These are phyloP conservation scores for Graphiopsis chlorocephala DNA, from an alignment of 2,329 filamentous ascomycete species.

Conservation along the genomic window DNA sequence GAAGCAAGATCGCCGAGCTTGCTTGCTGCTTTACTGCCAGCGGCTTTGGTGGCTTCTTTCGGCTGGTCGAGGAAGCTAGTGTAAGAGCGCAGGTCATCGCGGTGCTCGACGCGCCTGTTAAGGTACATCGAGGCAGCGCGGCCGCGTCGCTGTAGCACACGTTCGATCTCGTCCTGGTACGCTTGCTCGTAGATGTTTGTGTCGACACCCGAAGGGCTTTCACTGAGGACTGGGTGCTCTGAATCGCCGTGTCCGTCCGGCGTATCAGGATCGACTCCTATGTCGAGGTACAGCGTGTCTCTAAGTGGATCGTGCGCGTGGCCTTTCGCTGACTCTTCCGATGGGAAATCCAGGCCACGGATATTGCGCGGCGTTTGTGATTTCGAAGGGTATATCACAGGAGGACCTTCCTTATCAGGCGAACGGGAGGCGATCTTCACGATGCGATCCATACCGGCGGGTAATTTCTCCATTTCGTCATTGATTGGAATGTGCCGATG, in stretches of 20 bases:
- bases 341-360: slow-evolving; percentile 34
- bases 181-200: slow-evolving; percentile 87
- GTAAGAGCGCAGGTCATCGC: slow-evolving; percentile 36
- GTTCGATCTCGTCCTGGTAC: slow-evolving; percentile 76
- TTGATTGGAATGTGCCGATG: slow-evolving; percentile 45
- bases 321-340: slow-evolving; percentile 48
- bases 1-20: neutral
- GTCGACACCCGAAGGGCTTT: slow-evolving; percentile 80
- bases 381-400: slow-evolving; percentile 10
- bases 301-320: slow-evolving; percentile 64
- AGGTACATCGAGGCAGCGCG: slow-evolving; percentile 57
- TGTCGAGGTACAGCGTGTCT: slow-evolving; percentile 69
- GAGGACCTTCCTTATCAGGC: neutral
- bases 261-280: slow-evolving; percentile 53
- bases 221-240: slow-evolving; percentile 58
- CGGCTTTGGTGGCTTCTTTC: slow-evolving; percentile 8
- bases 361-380: neutral
- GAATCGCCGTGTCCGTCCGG: slow-evolving; percentile 26
- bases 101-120: slow-evolving; percentile 48
- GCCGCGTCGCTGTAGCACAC: slow-evolving; percentile 58
- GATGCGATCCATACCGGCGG: slow-evolving; percentile 25
- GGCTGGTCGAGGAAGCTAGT: slow-evolving; percentile 25
- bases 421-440: neutral
- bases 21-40: neutral
- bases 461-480: slow-evolving; percentile 29